Conservation (phyloP, 1,284 basidiomycete genomes). For the Apiotrichum veenhuisii region DNA sequence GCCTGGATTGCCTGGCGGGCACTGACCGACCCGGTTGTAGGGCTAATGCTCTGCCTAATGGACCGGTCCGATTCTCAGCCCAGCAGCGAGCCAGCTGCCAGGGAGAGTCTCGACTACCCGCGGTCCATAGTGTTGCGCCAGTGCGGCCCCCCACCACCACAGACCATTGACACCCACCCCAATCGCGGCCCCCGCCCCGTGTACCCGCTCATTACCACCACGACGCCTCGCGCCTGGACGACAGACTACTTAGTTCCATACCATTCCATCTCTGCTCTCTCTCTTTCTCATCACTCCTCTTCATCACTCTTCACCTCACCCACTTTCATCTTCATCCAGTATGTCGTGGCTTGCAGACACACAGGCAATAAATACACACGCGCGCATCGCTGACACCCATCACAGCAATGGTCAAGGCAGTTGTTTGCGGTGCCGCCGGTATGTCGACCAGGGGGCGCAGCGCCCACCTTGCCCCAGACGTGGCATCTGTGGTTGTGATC, state of each 20-base stretch:
- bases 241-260: background rate
- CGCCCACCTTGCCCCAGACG: background rate
- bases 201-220: background rate
- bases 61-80: no score
- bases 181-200: no score
- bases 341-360: no score
- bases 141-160: no score
- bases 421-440: conserved; percentile 90
- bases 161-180: no score
- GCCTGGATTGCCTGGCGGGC: no score
- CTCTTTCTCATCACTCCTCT: background rate
- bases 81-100: no score
- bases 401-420: conserved; percentile 75
- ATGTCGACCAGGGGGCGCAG: conserved; percentile 23
- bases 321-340: conserved; percentile 6
- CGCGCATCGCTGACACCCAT: conserved; percentile 8
- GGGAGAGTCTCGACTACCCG: no score
- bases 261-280: background rate
- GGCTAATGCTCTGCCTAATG: no score
- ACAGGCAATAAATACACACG: background rate
- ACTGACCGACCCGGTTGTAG: no score
- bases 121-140: no score
- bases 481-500: background rate
- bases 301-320: conserved; percentile 6
- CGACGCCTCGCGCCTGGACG: background rate